Conservation (phyloP, 192 early-diverging fungal genomes). For the Gorgonomyces haynaldii region DNA sequence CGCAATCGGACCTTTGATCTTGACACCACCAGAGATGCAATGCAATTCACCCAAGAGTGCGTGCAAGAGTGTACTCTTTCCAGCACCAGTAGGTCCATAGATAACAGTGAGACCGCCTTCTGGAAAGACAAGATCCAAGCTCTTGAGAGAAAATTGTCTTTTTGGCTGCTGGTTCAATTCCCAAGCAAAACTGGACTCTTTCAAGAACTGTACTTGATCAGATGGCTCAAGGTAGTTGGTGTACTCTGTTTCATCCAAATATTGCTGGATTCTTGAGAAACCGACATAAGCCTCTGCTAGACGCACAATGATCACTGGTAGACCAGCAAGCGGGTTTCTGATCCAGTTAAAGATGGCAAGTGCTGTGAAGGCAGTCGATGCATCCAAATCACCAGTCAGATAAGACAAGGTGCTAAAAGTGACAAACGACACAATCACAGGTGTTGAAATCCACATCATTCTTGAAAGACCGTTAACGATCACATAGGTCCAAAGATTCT, state of each 20-base stretch:
- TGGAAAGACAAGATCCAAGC: constrained; percentile 61
- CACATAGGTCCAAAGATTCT: background rate
- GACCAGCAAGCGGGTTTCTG: constrained; percentile 32
- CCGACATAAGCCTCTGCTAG: constrained; percentile 42
- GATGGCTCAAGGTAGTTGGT: background rate
- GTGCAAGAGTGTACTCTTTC: constrained; percentile 60
- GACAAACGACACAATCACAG: constrained; percentile 35
- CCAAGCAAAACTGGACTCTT: background rate
- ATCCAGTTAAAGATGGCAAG: constrained; percentile 54
- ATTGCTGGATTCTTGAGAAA: constrained; percentile 55
- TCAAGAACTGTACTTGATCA: background rate
- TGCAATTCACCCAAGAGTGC: constrained; percentile 60
- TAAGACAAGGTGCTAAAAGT: constrained; percentile 43
- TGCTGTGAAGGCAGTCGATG: constrained; percentile 43
- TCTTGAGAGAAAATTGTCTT: constrained; percentile 36
- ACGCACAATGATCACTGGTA: constrained; percentile 50
- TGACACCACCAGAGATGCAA: constrained; percentile 7
- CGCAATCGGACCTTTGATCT: constrained; percentile 36
- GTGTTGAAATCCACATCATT: constrained; percentile 40
- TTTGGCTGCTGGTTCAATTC: background rate
- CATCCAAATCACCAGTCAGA: constrained; percentile 30
- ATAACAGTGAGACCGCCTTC: constrained; percentile 63
- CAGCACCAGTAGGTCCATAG: constrained; percentile 68
- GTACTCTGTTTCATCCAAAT: constrained; percentile 56
- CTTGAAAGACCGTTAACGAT: constrained; percentile 13